phyloP scores from a whole-genome alignment of 2,329 filamentous ascomycete species.

The Raffaelea albimanens region DNA sequence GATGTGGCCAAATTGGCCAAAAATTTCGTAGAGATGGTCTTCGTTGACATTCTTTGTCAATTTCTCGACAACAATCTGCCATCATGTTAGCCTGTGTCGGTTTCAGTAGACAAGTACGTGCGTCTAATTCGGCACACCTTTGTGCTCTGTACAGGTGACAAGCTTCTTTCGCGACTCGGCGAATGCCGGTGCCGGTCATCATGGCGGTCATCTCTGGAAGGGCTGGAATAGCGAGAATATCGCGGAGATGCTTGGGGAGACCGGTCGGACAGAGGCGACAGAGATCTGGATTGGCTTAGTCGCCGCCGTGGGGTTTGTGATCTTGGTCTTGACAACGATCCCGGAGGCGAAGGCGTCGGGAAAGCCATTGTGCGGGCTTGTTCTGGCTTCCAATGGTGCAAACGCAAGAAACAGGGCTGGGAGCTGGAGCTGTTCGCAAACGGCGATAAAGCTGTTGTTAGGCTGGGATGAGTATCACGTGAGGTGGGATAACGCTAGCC shows the following conservation, averaged over 20 bases:
- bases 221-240: not conserved
- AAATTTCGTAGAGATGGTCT: conserved; percentile 82
- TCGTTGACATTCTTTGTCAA: conserved; percentile 92
- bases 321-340: not conserved
- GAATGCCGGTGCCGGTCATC: not conserved
- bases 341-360: not conserved
- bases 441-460: too few relatives aligned
- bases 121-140: not conserved
- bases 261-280: not conserved
- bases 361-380: not conserved
- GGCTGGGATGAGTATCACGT: too few relatives aligned
- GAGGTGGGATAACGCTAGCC: too few relatives aligned
- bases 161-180: not conserved
- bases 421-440: too few relatives aligned
- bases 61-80: conserved; percentile 87
- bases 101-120: too few relatives aligned
- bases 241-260: not conserved
- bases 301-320: not conserved
- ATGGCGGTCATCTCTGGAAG: not conserved
- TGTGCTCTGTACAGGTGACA: not conserved
- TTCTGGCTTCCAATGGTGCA: too few relatives aligned
- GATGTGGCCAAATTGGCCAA: conserved; percentile 78
- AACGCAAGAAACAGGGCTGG: too few relatives aligned
- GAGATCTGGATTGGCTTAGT: not conserved
- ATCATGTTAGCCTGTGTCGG: conserved; percentile 5